Percentiles rank a stretch among this genome's conserved stretches.
Evolutionary conservation across 257 asterid species (phyloP).

Genomic region (Craterostigma plantagineum): DNA sequence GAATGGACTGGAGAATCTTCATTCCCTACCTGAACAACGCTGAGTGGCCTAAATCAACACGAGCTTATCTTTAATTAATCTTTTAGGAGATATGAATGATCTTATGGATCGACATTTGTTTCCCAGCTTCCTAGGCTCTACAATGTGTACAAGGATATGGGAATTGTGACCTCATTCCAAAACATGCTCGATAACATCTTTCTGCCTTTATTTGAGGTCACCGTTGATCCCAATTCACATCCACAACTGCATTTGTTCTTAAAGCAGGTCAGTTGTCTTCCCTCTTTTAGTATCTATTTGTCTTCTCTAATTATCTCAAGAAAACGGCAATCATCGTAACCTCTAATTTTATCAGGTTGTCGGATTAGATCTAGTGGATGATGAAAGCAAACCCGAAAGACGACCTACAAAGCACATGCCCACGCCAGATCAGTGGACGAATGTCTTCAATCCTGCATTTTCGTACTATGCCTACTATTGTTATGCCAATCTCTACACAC

Average conservation of each 20-base stretch:
- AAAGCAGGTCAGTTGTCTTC: conserved; percentile 50
- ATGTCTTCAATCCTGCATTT: conserved; percentile 81
- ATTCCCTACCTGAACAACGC: no score
- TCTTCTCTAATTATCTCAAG: no score
- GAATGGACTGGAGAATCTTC: no score
- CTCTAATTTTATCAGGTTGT: conserved; percentile 48
- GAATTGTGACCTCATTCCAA: conserved; percentile 93
- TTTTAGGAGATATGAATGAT: conserved; percentile 5
- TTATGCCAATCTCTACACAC: conserved; percentile 89
- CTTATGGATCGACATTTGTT: conserved; percentile 5
- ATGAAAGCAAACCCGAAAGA: conserved; percentile 97
- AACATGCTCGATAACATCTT: conserved; percentile 92
- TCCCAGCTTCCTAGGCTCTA: conserved; percentile 92
- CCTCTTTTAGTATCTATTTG: no score
- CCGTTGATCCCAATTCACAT: conserved; percentile 94
- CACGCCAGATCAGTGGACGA: conserved; percentile 90
- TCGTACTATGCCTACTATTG: conserved; percentile 92
- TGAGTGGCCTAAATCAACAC: no score
- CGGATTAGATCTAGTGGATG: conserved; percentile 97
- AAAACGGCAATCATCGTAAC: background rate
- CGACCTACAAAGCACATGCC: conserved; percentile 99
- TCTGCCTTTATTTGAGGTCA: conserved; percentile 86
- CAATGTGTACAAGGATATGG: conserved; percentile 96
- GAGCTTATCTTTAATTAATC: background rate
- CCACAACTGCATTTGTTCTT: conserved; percentile 87